These are phyloP conservation scores for Tylopilus felleus DNA, from an alignment of 768 basidiomycete genomes.

Conservation along the genomic window DNA sequence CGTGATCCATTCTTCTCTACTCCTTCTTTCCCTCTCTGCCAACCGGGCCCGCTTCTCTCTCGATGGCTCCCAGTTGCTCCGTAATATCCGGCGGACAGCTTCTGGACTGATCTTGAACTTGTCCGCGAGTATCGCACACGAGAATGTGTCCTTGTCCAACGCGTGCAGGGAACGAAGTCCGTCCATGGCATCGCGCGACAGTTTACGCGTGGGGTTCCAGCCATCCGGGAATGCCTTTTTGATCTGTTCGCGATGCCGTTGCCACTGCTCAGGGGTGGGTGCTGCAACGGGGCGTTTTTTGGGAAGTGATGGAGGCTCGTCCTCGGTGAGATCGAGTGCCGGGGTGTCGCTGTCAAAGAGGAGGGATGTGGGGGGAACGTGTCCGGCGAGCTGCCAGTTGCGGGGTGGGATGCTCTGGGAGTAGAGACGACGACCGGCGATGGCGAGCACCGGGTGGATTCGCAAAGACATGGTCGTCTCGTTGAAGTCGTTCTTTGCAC, in stretches of 20 bases:
- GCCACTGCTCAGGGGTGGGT: constrained; percentile 45
- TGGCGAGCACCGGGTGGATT: constrained; percentile 6
- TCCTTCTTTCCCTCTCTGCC: constrained; percentile 48
- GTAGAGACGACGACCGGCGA: constrained; percentile 23
- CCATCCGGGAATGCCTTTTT: constrained; percentile 57
- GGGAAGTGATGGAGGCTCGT: constrained; percentile 29
- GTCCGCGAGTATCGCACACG: constrained; percentile 65
- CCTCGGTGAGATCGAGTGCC: constrained; percentile 27
- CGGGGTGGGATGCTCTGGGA: constrained; percentile 24
- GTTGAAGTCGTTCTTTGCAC: background rate
- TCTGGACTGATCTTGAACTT: constrained; percentile 79
- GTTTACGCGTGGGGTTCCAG: constrained; percentile 77
- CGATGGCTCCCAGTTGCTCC: constrained; percentile 67
- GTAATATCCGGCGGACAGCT: constrained; percentile 75
- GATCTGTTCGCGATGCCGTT: constrained; percentile 48
- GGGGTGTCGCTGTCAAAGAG: constrained; percentile 18
- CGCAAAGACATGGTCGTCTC: constrained; percentile 14
- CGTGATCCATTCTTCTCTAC: constrained; percentile 38
- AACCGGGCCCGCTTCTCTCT: constrained; percentile 48
- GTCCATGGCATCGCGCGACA: constrained; percentile 84
- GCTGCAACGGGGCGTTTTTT: constrained; percentile 12
- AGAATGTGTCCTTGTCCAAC: constrained; percentile 61
- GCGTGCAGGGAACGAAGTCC: constrained; percentile 65
- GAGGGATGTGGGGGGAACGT: constrained; percentile 31
- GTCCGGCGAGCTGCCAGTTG: constrained; percentile 31